Evolutionary conservation across 345 rosid species (phyloP).

Genomic region (Rhizophora apiculata): DNA sequence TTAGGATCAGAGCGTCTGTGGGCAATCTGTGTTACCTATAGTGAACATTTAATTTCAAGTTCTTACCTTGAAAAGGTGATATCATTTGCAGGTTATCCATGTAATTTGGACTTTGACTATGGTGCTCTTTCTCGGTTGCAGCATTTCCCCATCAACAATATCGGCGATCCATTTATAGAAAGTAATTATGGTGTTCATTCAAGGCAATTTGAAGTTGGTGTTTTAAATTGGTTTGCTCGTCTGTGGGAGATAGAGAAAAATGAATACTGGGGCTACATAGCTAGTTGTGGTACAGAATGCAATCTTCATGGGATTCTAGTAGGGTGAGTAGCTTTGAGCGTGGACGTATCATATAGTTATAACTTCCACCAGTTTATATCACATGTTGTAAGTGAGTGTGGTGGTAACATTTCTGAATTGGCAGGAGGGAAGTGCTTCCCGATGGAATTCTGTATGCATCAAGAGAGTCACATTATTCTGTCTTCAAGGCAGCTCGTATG

Average conservation of each 20-base stretch:
- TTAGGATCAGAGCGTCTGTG: too few species aligned
- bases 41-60: neutral
- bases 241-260: constrained; percentile 92
- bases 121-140: constrained; percentile 90
- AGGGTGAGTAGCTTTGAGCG: constrained; percentile 48
- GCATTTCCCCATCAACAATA: constrained; percentile 91
- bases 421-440: constrained; percentile 87
- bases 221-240: constrained; percentile 98
- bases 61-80: neutral
- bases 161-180: constrained; percentile 95
- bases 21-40: too few species aligned
- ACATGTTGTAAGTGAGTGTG: neutral
- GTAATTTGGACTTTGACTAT: constrained; percentile 89
- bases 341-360: neutral
- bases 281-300: constrained; percentile 97
- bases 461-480: constrained; percentile 78
- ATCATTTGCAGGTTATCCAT: constrained; percentile 77
- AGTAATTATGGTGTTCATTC: constrained; percentile 98
- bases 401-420: neutral
- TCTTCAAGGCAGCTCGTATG: constrained; percentile 95
- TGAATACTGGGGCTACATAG: constrained; percentile 96
- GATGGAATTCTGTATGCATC: constrained; percentile 91
- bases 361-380: neutral
- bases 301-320: constrained; percentile 97
- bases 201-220: constrained; percentile 97